These are phyloP conservation scores for Marvania coccoides DNA, from an alignment of 139 green algal genomes.

Conservation along the genomic window DNA sequence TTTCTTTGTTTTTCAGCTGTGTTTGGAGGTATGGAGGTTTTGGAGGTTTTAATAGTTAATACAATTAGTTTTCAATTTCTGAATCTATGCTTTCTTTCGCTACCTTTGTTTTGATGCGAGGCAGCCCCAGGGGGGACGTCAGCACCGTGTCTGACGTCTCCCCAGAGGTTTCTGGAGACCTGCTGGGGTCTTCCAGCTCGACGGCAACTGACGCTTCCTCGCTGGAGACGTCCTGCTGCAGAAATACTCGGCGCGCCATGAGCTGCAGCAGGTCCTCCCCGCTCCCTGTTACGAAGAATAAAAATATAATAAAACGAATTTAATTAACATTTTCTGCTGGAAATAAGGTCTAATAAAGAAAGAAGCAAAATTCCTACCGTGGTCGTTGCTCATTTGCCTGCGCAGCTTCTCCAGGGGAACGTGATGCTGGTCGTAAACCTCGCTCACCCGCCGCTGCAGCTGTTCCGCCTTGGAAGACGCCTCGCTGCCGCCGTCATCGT, in stretches of 20 bases:
- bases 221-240: not conserved
- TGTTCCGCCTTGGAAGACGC: not conserved
- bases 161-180: no score
- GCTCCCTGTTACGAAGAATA: slow-evolving; percentile 2
- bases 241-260: slow-evolving; percentile 21
- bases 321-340: no score
- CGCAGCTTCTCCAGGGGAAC: slow-evolving; percentile 7
- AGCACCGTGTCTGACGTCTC: no score
- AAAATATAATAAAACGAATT: no score
- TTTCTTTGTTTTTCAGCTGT: not conserved
- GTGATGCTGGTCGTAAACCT: slow-evolving; percentile 11
- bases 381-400: slow-evolving; percentile 13
- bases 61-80: no score
- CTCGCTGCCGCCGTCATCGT: slow-evolving; percentile 2
- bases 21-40: not conserved
- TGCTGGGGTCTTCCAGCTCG: no score
- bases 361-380: not conserved
- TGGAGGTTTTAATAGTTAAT: not conserved
- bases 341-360: not conserved
- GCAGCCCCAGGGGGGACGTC: no score
- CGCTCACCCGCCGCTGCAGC: not conserved
- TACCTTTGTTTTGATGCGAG: no score
- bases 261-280: slow-evolving; percentile 18
- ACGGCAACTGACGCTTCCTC: not conserved
- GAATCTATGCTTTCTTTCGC: no score